phyloP scores from a whole-genome alignment of 306 rosid species.

The Leucaena leucocephala region DNA sequence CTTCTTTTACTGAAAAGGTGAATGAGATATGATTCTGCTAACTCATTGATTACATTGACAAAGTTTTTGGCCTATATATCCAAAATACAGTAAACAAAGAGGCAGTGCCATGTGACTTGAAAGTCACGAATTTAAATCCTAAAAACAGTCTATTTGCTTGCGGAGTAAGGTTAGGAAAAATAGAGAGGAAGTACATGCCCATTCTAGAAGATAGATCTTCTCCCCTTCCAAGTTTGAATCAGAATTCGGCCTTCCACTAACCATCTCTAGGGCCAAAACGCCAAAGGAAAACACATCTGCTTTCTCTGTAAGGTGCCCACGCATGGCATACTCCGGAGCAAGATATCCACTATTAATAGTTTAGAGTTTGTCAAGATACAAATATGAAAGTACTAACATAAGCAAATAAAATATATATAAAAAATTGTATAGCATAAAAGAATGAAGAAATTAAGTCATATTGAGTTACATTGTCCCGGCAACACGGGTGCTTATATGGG shows the following conservation, averaged over 20 bases:
- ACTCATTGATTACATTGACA: too few species aligned
- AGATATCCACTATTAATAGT: slow-evolving; percentile 66
- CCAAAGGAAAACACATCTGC: slow-evolving; percentile 88
- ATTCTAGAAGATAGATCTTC: slow-evolving; percentile 72
- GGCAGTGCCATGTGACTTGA: too few species aligned
- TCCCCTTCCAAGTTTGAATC: slow-evolving; percentile 63
- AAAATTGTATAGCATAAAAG: background rate
- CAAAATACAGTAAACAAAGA: too few species aligned
- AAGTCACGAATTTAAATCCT: background rate
- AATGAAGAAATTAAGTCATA: background rate
- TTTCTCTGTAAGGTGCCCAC: slow-evolving; percentile 86
- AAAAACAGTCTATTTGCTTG: too few species aligned
- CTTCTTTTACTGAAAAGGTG: background rate
- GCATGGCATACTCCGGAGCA: slow-evolving; percentile 91
- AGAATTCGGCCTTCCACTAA: slow-evolving; percentile 73
- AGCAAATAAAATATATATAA: background rate
- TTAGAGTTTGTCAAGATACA: slow-evolving; percentile 22
- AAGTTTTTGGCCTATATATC: too few species aligned
- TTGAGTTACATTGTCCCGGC: slow-evolving; percentile 77
- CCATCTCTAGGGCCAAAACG: slow-evolving; percentile 72
- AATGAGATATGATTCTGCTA: background rate
- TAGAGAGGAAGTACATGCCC: slow-evolving; percentile 46
- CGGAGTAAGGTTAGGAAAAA: background rate
- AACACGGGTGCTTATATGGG: slow-evolving; percentile 80
- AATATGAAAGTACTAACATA: background rate